Evolutionary conservation across 2,329 filamentous ascomycete species (phyloP).

Genomic region (Botryotinia globosa): DNA sequence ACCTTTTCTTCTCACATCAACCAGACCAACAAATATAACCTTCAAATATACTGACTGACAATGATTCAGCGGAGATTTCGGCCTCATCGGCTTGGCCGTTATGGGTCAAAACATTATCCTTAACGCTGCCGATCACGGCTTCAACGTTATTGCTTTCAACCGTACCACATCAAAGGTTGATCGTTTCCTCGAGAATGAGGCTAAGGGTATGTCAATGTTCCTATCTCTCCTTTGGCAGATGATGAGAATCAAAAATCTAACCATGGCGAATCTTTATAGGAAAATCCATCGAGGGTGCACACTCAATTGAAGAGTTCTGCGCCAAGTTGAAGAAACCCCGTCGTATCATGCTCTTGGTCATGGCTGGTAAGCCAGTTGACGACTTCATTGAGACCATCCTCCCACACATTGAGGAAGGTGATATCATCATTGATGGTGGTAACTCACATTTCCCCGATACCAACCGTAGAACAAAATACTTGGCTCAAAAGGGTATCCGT

Average conservation of each 20-base stretch:
- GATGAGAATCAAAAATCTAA: slow-evolving; percentile 21
- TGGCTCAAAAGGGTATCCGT: slow-evolving; percentile 80
- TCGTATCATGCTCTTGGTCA: slow-evolving; percentile 97
- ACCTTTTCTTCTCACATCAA: background rate
- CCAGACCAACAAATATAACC: background rate
- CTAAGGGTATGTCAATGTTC: slow-evolving; percentile 59
- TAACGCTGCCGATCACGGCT: slow-evolving; percentile 87
- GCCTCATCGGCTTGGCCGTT: slow-evolving; percentile 89
- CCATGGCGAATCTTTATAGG: slow-evolving; percentile 45
- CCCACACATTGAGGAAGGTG: slow-evolving; percentile 75
- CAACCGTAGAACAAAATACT: slow-evolving; percentile 93
- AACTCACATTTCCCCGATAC: slow-evolving; percentile 99
- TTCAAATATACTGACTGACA: slow-evolving; percentile 27
- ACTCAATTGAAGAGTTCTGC: slow-evolving; percentile 91
- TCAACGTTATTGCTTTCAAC: slow-evolving; percentile 98
- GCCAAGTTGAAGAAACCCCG: slow-evolving; percentile 96
- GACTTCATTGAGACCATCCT: slow-evolving; percentile 97
- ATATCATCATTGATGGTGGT: slow-evolving; percentile 99
- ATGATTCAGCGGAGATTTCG: slow-evolving; percentile 63
- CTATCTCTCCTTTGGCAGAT: background rate
- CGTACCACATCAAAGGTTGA: slow-evolving; percentile 98
- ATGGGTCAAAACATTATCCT: slow-evolving; percentile 88
- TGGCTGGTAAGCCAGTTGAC: slow-evolving; percentile 96
- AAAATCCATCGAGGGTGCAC: slow-evolving; percentile 92
- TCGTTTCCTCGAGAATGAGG: slow-evolving; percentile 85